Evolutionary conservation across 768 basidiomycete species (phyloP).

Genomic region (Pleurotus platypus): DNA sequence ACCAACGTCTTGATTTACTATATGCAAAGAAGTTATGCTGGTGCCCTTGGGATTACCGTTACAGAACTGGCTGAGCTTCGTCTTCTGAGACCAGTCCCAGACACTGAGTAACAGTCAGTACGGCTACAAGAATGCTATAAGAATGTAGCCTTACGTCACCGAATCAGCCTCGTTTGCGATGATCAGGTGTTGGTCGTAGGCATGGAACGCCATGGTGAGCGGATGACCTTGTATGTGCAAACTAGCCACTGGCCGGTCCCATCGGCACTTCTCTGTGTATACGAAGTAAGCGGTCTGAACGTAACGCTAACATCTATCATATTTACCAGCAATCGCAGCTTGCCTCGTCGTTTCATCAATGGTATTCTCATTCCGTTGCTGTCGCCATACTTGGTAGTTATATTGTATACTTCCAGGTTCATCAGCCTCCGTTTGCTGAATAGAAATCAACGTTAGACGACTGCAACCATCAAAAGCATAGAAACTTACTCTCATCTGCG

Average conservation of each 20-base stretch:
- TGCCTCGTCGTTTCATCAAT: slow-evolving; percentile 66
- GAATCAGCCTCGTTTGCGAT: slow-evolving; percentile 83
- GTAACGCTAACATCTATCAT: too few relatives aligned
- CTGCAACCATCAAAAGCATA: neutral
- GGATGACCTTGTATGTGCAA: slow-evolving; percentile 59
- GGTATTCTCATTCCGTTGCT: slow-evolving; percentile 84
- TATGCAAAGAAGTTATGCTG: slow-evolving; percentile 81
- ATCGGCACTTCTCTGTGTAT: slow-evolving; percentile 51
- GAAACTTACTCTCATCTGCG: slow-evolving; percentile 86
- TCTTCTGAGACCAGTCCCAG: slow-evolving; percentile 90
- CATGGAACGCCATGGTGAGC: slow-evolving; percentile 82
- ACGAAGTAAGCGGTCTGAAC: neutral
- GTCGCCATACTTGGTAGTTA: slow-evolving; percentile 94
- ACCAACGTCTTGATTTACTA: slow-evolving; percentile 95
- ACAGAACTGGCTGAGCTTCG: slow-evolving; percentile 76
- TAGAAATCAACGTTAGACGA: slow-evolving; percentile 12
- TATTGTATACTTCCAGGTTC: slow-evolving; percentile 94
- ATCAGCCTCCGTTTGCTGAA: slow-evolving; percentile 88
- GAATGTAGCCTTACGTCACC: slow-evolving; percentile 57
- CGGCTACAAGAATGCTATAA: neutral
- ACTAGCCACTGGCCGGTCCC: slow-evolving; percentile 72
- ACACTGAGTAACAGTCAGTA: slow-evolving; percentile 47
- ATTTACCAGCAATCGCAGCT: slow-evolving; percentile 66
- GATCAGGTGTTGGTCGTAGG: slow-evolving; percentile 86
- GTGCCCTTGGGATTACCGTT: slow-evolving; percentile 85